Evolutionary conservation across 1,284 basidiomycete genomes (phyloP), one percentile per base, ranked within the genome.

Genomic region (Leccinum fallax): DNA sequence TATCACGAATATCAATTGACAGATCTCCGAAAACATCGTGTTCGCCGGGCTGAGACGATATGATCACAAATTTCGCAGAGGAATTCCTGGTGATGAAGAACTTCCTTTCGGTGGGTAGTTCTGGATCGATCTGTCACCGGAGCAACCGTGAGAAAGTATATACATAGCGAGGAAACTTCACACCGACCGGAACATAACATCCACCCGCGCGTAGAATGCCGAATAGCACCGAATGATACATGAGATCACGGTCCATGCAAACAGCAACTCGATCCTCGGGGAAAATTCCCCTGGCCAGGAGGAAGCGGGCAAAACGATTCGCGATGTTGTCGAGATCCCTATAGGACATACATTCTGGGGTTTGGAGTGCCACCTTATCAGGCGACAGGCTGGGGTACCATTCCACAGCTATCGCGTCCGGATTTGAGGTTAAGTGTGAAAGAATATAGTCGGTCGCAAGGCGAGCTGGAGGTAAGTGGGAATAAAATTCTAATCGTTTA

Each of bases 101-200:
- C 63, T 82, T 84, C 48, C 83, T 71, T 65, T 83, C 83, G 7
- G 65, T 52, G 21, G 83, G 83, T 32, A 85, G 71, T 62, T 84
- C 83, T 2, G 83, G 79, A 63, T 85, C 83, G 60, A 85, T 83
- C 81, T 85, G 48, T 52, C 10, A 28, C 28, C 1, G 19, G 6
- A 40, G 28, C 46, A 19, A 46, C 52, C 6, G 34, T 65, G 24
- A 61, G 60, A 49, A 63, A 9, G 30, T 46, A 28, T 5, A 53
- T 26, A 36, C 36, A 55, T 40, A 24, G 2, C 16, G 34, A 65
- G 71, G 53, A 61, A 81, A 77, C 38, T 38, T 38, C 38, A 40
- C 21, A 70, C 78, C 57, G 55, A 84, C 83, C 28, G 83, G 81
- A 55, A 84, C 83, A 68, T 85, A 85, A 58, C 83, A 84, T 43